A percentile compares a stretch with the other conserved stretches of the same genome.
Evolutionary conservation across 345 rosid genomes (phyloP).

Genomic region (Carallia pectinifolia): DNA sequence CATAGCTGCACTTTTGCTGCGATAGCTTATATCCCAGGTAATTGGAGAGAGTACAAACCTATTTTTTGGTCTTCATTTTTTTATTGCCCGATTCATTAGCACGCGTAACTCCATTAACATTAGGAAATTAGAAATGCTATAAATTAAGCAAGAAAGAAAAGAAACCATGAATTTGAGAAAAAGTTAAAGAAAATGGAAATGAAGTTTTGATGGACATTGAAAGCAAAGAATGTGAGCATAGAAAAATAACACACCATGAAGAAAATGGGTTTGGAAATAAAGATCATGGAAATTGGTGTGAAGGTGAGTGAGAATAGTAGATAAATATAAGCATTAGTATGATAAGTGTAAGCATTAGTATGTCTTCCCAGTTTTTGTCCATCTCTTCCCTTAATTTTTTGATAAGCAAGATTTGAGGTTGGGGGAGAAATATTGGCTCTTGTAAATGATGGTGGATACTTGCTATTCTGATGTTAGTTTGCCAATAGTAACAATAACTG

Average conservation of each 20-base stretch:
- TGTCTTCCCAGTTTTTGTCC: neutral
- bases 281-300: no score
- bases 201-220: neutral
- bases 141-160: neutral
- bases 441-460: neutral
- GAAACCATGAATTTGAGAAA: no score
- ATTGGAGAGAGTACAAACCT: no score
- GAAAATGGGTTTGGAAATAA: no score
- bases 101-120: no score
- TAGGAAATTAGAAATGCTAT: neutral
- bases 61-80: no score
- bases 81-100: no score
- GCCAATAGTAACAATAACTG: neutral
- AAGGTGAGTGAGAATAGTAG: neutral
- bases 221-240: no score
- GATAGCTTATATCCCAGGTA: no score
- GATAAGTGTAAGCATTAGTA: neutral
- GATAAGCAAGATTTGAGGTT: neutral
- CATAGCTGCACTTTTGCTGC: no score
- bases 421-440: neutral
- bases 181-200: constrained; percentile 1
- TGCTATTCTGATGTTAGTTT: neutral
- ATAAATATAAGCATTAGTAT: neutral
- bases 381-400: neutral
- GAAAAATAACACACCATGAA: neutral